phyloP scores from a whole-genome alignment of 108 stramenopile species.

The Seminavis robusta region DNA sequence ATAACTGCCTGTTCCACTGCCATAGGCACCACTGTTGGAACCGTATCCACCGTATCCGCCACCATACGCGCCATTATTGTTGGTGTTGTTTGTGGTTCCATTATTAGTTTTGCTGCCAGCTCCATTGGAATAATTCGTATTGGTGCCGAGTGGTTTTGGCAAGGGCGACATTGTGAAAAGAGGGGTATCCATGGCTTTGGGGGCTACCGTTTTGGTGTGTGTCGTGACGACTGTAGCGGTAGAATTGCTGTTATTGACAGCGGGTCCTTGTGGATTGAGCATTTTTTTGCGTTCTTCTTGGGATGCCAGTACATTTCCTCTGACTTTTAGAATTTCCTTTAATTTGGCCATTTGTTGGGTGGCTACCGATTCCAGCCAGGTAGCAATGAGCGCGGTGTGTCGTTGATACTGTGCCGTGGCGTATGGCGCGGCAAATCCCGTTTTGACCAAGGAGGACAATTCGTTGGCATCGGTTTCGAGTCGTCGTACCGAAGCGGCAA shows the following conservation, averaged over 20 bases:
- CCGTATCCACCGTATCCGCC: conserved; percentile 34
- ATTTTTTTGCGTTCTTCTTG: conserved; percentile 71
- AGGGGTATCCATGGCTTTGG: neutral
- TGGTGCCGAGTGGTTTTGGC: no score
- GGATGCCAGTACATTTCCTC: conserved; percentile 65
- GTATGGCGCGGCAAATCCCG: conserved; percentile 13
- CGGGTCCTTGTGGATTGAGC: conserved; percentile 22
- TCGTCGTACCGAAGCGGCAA: conserved; percentile 42
- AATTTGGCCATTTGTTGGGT: conserved; percentile 44
- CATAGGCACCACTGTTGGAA: conserved; percentile 17
- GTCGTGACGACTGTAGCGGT: neutral
- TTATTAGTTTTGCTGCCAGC: conserved; percentile 9
- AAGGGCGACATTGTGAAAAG: no score
- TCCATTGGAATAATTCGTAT: neutral
- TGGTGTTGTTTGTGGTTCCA: conserved; percentile 1
- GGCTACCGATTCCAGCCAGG: conserved; percentile 56
- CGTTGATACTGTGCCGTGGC: conserved; percentile 39
- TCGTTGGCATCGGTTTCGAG: conserved; percentile 64
- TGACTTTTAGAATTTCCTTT: conserved; percentile 60
- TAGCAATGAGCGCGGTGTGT: conserved; percentile 66
- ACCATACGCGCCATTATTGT: conserved; percentile 14
- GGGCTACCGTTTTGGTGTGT: neutral
- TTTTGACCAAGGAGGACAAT: conserved; percentile 42
- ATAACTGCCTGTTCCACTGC: conserved; percentile 13
- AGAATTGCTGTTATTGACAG: conserved; percentile 1